phyloP scores from a whole-genome alignment of 176 grass and related monocot species.

The Phyllostachys edulis region DNA sequence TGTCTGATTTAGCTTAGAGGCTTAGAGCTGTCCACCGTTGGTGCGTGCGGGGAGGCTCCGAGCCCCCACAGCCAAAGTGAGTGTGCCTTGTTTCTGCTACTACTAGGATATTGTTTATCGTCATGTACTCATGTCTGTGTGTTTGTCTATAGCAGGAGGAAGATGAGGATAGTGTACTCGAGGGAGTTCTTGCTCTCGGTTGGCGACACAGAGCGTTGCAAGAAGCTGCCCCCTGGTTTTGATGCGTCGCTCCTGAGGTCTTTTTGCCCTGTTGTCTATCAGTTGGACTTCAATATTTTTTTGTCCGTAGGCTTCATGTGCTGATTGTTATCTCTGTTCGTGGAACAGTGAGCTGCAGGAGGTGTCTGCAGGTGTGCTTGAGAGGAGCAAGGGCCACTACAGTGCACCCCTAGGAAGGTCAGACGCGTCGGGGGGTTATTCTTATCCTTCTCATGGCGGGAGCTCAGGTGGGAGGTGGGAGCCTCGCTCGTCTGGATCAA shows the following conservation, averaged over 20 bases:
- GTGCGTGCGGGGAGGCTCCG: not conserved
- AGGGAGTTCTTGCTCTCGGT: slow-evolving; percentile 77
- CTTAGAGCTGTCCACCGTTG: not conserved
- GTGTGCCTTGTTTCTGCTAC: not conserved
- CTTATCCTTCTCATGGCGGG: slow-evolving; percentile 48
- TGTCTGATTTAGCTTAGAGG: not conserved
- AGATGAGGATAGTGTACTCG: slow-evolving; percentile 54
- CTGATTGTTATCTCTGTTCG: not conserved
- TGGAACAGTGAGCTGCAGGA: slow-evolving; percentile 62
- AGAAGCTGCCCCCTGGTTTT: slow-evolving; percentile 63
- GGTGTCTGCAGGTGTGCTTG: slow-evolving; percentile 37
- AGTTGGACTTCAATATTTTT: not conserved
- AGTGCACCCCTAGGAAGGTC: slow-evolving; percentile 37
- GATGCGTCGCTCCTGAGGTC: slow-evolving; percentile 69
- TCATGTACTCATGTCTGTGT: not conserved
- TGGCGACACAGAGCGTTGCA: slow-evolving; percentile 58
- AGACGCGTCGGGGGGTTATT: slow-evolving; percentile 45
- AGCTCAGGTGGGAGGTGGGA: slow-evolving; percentile 74
- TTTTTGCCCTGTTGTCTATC: not conserved
- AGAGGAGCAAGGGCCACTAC: slow-evolving; percentile 51
- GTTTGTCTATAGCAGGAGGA: slow-evolving; percentile 34
- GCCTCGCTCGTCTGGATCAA: slow-evolving; percentile 65
- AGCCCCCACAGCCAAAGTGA: slow-evolving; percentile 13
- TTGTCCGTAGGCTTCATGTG: not conserved
- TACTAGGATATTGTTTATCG: not conserved